Percentiles rank a stretch among this genome's conserved stretches.
Conservation (phyloP, 495 filamentous ascomycete genomes). For the Hyaloscypha bicolor region DNA sequence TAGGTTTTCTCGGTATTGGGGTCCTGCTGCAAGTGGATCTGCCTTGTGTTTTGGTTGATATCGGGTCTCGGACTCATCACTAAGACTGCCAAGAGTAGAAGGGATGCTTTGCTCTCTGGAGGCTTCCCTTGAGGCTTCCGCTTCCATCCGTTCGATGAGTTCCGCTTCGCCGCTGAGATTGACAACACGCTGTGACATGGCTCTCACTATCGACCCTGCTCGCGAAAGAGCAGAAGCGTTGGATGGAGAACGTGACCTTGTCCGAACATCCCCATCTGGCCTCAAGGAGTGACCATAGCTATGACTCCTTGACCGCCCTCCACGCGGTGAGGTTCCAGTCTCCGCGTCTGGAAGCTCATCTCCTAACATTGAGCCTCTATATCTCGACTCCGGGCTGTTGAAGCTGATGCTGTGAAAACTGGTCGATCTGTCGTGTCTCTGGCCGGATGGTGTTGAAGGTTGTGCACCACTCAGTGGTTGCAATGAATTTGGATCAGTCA, state of each 20-base stretch:
- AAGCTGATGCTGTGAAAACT: slow-evolving; percentile 63
- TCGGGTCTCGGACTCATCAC: slow-evolving; percentile 23
- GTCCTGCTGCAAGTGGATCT: slow-evolving; percentile 28
- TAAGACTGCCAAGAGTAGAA: slow-evolving; percentile 22
- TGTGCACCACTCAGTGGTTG: slow-evolving; percentile 69
- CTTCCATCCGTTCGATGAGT: slow-evolving; percentile 34
- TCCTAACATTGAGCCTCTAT: slow-evolving; percentile 52
- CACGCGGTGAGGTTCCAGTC: slow-evolving; percentile 44
- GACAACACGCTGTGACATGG: slow-evolving; percentile 97
- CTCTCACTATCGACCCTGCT: slow-evolving; percentile 90
- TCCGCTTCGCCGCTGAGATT: slow-evolving; percentile 88
- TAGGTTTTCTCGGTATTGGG: slow-evolving; percentile 11
- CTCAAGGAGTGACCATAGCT: slow-evolving; percentile 51
- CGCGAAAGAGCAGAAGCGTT: slow-evolving; percentile 59
- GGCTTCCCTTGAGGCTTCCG: slow-evolving; percentile 10
- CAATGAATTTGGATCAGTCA: slow-evolving; percentile 60
- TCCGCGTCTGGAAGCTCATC: slow-evolving; percentile 65
- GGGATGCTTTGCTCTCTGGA: slow-evolving; percentile 16
- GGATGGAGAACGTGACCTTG: slow-evolving; percentile 60
- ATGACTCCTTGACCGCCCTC: slow-evolving; percentile 42
- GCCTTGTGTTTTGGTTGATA: slow-evolving; percentile 26
- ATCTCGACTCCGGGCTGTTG: slow-evolving; percentile 37
- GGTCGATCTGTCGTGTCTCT: slow-evolving; percentile 59
- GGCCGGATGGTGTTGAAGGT: slow-evolving; percentile 26
- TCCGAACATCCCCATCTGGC: slow-evolving; percentile 45